Conservation (phyloP, 164 flowering plant genomes). For the Vitis riparia region DNA sequence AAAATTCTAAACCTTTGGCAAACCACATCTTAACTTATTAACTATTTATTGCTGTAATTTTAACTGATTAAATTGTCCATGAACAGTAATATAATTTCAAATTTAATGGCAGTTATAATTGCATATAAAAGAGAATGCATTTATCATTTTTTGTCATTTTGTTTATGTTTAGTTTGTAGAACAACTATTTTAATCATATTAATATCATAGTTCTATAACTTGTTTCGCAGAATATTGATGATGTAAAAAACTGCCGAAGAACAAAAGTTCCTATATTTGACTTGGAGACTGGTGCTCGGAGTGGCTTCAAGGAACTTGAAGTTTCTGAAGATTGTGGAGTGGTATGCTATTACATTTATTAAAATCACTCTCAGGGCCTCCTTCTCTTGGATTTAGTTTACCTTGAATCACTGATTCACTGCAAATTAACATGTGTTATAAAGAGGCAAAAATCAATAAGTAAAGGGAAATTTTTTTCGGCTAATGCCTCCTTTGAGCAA, state of each 20-base stretch:
- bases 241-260: conserved; percentile 64
- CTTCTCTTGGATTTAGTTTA: background rate
- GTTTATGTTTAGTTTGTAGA: background rate
- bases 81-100: too few species aligned
- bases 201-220: background rate
- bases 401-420: background rate
- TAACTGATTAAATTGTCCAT: too few species aligned
- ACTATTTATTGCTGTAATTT: too few species aligned
- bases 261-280: conserved; percentile 91
- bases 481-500: background rate
- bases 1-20: too few species aligned
- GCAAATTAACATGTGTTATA: background rate
- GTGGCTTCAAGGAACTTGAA: conserved; percentile 85
- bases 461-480: background rate
- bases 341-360: conserved; percentile 37
- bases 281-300: conserved; percentile 83
- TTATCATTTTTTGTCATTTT: too few species aligned
- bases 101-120: too few species aligned
- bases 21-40: too few species aligned
- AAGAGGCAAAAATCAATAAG: background rate
- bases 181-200: background rate
- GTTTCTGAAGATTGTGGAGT: conserved; percentile 99
- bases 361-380: conserved; percentile 2
- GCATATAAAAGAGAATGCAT: too few species aligned
- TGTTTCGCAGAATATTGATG: conserved; percentile 80